Percentiles rank a stretch among this genome's conserved stretches.
phyloP scores from a whole-genome alignment of 495 filamentous ascomycete genomes.

The Pseudoneurospora amorphoporcata region DNA sequence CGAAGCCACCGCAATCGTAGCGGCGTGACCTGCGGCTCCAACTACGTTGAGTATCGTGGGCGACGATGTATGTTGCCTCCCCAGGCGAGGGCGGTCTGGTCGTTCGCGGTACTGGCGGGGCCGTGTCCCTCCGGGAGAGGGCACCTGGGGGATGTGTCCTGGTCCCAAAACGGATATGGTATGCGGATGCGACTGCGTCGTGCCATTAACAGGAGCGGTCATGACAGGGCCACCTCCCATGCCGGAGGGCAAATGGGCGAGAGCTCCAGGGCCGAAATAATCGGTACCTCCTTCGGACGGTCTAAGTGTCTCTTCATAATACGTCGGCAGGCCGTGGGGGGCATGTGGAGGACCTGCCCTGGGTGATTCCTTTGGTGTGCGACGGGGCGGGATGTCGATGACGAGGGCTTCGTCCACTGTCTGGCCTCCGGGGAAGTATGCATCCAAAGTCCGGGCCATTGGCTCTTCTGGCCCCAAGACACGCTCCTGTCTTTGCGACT shows the following conservation, averaged over 20 bases:
- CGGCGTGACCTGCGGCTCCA: conserved; percentile 12
- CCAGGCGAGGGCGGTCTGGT: conserved; percentile 44
- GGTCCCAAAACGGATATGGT: conserved; percentile 72
- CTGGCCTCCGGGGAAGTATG: conserved; percentile 83
- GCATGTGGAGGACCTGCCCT: conserved; percentile 37
- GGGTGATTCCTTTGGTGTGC: conserved; percentile 79
- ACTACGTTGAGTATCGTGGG: conserved; percentile 51
- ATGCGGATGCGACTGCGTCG: conserved; percentile 21
- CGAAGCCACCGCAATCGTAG: conserved; percentile 7
- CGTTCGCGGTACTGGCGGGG: conserved; percentile 32
- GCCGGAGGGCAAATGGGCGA: conserved; percentile 32
- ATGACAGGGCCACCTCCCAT: conserved; percentile 14
- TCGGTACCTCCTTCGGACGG: conserved; percentile 67
- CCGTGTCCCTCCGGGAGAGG: conserved; percentile 65
- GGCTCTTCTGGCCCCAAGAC: conserved; percentile 76
- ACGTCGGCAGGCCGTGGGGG: conserved; percentile 33
- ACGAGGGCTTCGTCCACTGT: conserved; percentile 81
- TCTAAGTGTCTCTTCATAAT: conserved; percentile 48
- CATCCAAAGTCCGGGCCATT: conserved; percentile 67
- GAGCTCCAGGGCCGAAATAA: conserved; percentile 85
- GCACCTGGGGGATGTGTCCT: conserved; percentile 68
- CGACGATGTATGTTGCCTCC: conserved; percentile 70
- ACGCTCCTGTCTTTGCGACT: conserved; percentile 65
- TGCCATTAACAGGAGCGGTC: conserved; percentile 21
- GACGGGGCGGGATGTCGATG: conserved; percentile 72